phyloP scores from a whole-genome alignment of 1,284 basidiomycete genomes.

The Pterulicium gracile region DNA sequence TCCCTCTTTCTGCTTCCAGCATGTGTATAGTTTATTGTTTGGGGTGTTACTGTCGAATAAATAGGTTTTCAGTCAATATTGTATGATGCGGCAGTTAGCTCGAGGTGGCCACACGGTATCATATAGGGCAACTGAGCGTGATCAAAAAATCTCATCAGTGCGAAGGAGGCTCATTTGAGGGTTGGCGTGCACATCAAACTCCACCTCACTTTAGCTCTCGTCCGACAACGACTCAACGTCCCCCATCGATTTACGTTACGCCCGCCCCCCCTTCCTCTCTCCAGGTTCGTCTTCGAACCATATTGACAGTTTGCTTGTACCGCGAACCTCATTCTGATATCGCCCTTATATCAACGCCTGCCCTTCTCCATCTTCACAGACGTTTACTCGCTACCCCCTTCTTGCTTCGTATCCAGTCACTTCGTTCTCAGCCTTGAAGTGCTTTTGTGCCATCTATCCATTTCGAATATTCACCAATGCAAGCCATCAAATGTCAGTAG shows the following conservation, averaged over 20 bases:
- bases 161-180: neutral
- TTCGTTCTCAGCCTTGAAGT: constrained; percentile 1
- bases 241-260: neutral
- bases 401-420: neutral
- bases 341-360: constrained; percentile 3
- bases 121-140: neutral
- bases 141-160: neutral
- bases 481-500: constrained; percentile 60
- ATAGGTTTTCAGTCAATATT: too few species aligned
- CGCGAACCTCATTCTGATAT: constrained; percentile 2
- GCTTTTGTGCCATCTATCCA: neutral
- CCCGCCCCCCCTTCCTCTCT: neutral
- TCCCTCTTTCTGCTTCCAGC: constrained; percentile 8
- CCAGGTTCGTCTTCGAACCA: too few species aligned
- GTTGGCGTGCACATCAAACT: constrained; percentile 1
- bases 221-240: too few species aligned
- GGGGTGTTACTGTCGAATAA: constrained; percentile 7
- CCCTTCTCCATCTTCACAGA: constrained; percentile 4
- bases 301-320: neutral
- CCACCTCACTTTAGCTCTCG: neutral
- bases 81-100: neutral
- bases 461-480: constrained; percentile 33
- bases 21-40: constrained; percentile 8
- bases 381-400: constrained; percentile 3
- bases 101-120: neutral